Percentiles rank a stretch among this genome's conserved stretches.
phyloP scores from a whole-genome alignment of 164 flowering plant genomes.

The Macadamia tetraphylla region DNA sequence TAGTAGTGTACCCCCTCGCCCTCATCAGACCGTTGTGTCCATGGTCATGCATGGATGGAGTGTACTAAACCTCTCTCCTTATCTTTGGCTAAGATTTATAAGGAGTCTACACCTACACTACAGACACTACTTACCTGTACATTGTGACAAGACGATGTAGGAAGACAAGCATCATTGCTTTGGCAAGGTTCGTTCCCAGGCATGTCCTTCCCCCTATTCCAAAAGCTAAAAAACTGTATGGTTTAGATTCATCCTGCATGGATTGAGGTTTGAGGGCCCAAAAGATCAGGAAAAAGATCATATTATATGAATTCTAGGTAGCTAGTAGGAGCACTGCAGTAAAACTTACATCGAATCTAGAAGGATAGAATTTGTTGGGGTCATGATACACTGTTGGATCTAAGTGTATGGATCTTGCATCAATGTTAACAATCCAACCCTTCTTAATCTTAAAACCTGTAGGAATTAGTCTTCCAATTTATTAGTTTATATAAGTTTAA shows the following conservation, averaged over 20 bases:
- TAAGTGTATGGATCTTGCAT: conserved; percentile 50
- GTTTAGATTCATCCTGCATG: conserved; percentile 36
- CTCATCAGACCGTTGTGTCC: too few relatives aligned
- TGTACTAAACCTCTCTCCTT: too few relatives aligned
- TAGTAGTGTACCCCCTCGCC: too few relatives aligned
- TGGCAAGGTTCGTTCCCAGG: conserved; percentile 36
- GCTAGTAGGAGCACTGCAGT: too few relatives aligned
- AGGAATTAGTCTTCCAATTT: neutral
- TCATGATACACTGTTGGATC: conserved; percentile 44
- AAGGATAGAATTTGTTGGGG: conserved; percentile 47
- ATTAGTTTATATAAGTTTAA: too few relatives aligned
- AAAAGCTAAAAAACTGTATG: conserved; percentile 50
- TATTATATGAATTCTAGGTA: too few relatives aligned
- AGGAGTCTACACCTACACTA: too few relatives aligned
- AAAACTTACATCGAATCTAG: conserved; percentile 48
- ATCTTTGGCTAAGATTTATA: too few relatives aligned
- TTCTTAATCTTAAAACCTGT: conserved; percentile 47
- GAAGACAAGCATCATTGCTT: conserved; percentile 51
- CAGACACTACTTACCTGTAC: conserved; percentile 26
- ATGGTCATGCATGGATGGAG: too few relatives aligned
- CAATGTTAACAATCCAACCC: conserved; percentile 62
- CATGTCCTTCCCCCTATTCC: conserved; percentile 55
- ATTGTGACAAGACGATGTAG: conserved; percentile 47
- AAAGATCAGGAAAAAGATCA: neutral
- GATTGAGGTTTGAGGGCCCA: neutral